Evolutionary conservation across 2,329 filamentous ascomycete genomes (phyloP).

Genomic region (Thielaviopsis ethacetica): DNA sequence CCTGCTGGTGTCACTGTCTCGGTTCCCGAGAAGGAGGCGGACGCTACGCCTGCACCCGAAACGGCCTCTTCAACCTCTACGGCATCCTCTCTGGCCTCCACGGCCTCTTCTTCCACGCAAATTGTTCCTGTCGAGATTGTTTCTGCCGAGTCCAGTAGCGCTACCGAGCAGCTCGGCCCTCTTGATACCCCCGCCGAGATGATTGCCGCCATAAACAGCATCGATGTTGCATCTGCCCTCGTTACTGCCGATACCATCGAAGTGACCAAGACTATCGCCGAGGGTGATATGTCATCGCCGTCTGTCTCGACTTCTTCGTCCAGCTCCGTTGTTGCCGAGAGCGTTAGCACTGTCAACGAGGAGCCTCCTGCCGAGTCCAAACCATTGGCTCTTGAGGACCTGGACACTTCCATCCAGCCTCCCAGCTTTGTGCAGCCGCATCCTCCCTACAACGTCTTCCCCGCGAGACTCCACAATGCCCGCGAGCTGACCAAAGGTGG

Average conservation of each 20-base stretch:
- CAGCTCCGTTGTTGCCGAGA: constrained; percentile 30
- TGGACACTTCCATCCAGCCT: constrained; percentile 52
- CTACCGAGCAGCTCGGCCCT: background rate
- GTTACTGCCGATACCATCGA: background rate
- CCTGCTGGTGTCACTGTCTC: constrained; percentile 2
- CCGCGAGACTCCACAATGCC: constrained; percentile 69
- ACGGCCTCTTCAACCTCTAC: constrained; percentile 14
- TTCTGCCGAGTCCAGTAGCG: background rate
- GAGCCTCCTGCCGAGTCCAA: constrained; percentile 16
- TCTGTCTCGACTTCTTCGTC: constrained; percentile 23
- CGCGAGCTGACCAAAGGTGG: constrained; percentile 76
- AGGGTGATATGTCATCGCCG: background rate
- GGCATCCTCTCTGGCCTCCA: background rate
- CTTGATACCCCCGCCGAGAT: constrained; percentile 11
- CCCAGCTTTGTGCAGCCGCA: constrained; percentile 88
- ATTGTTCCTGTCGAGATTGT: background rate
- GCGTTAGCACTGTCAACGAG: constrained; percentile 1
- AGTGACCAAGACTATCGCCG: background rate
- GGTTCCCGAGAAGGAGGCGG: background rate
- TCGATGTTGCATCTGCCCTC: background rate
- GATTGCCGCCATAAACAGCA: constrained; percentile 10
- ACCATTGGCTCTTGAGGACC: constrained; percentile 20
- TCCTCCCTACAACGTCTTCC: constrained; percentile 80
- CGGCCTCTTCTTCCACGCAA: background rate
- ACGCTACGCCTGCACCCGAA: background rate